Evolutionary conservation across 768 basidiomycete species (phyloP).

Genomic region (Rubroboletus satanas): DNA sequence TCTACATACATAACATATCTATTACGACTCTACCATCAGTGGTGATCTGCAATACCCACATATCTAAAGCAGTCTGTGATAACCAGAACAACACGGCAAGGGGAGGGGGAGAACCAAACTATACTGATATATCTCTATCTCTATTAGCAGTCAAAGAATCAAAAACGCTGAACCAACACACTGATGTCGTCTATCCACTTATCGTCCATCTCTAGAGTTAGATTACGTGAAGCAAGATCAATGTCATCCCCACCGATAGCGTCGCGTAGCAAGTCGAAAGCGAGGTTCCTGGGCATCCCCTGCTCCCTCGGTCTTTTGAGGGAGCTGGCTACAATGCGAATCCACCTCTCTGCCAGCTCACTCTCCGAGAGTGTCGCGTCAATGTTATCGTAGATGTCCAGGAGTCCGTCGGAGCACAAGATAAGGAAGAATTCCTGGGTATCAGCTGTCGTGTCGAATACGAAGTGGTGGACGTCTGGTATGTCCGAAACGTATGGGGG

Average conservation of each 20-base stretch:
- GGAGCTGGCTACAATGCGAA: constrained; percentile 27
- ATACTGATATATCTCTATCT: neutral
- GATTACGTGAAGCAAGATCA: constrained; percentile 37
- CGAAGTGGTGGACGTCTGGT: constrained; percentile 40
- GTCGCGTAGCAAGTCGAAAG: constrained; percentile 39
- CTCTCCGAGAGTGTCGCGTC: constrained; percentile 20
- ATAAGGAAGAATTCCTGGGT: constrained; percentile 33
- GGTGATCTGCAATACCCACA: constrained; percentile 8
- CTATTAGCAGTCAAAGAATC: constrained; percentile 8
- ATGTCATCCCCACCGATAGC: constrained; percentile 42
- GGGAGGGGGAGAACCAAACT: neutral
- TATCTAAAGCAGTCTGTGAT: constrained; percentile 3
- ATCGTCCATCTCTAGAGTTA: constrained; percentile 49
- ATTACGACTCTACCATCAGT: constrained; percentile 1
- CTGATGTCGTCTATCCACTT: constrained; percentile 51
- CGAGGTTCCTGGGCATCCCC: constrained; percentile 31
- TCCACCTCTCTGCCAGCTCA: constrained; percentile 36
- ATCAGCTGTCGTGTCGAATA: constrained; percentile 19
- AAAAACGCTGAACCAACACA: constrained; percentile 40
- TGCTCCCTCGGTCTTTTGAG: constrained; percentile 20
- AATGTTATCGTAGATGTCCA: constrained; percentile 37
- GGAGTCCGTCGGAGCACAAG: constrained; percentile 46
- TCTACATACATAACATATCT: constrained; percentile 10
- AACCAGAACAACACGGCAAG: neutral
- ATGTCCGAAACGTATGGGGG: constrained; percentile 44